Conservation (phyloP, 2,329 filamentous ascomycete genomes). For the Arachnomyces sp. region DNA sequence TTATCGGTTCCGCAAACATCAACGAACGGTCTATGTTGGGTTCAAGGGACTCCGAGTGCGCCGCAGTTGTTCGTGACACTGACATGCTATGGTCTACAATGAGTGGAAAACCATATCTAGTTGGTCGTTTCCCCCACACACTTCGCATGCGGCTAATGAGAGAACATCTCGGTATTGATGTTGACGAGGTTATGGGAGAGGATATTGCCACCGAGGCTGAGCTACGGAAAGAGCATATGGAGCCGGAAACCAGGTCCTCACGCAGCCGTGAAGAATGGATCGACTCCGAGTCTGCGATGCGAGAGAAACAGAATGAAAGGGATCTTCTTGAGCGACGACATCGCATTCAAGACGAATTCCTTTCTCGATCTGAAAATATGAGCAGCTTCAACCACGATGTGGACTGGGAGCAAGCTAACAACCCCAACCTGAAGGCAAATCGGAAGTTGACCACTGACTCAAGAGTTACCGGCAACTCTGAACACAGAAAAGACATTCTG, state of each 20-base stretch:
- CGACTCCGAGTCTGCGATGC: slow-evolving; percentile 24
- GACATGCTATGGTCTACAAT: slow-evolving; percentile 90
- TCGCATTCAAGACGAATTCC: slow-evolving; percentile 48
- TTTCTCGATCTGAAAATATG: slow-evolving; percentile 49
- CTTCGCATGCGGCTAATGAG: slow-evolving; percentile 90
- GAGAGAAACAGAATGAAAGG: slow-evolving; percentile 32
- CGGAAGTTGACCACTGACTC: slow-evolving; percentile 51
- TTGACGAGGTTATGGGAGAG: slow-evolving; percentile 81
- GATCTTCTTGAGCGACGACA: slow-evolving; percentile 37
- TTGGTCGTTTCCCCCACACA: slow-evolving; percentile 87
- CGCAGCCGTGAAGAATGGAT: slow-evolving; percentile 15
- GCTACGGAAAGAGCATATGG: slow-evolving; percentile 52
- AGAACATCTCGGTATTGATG: slow-evolving; percentile 91
- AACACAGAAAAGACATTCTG: slow-evolving; percentile 67
- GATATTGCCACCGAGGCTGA: slow-evolving; percentile 62
- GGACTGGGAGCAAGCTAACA: slow-evolving; percentile 53
- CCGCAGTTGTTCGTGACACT: slow-evolving; percentile 81
- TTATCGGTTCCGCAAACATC: slow-evolving; percentile 97
- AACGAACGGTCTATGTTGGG: slow-evolving; percentile 96
- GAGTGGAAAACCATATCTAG: slow-evolving; percentile 80
- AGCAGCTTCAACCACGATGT: slow-evolving; percentile 72
- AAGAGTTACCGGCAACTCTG: slow-evolving; percentile 52
- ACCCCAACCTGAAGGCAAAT: slow-evolving; percentile 48
- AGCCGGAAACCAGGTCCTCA: slow-evolving; percentile 29
- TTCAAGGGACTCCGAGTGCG: slow-evolving; percentile 83